phyloP scores from a whole-genome alignment of 2,329 filamentous ascomycete genomes.

The Macrophomina tecta region DNA sequence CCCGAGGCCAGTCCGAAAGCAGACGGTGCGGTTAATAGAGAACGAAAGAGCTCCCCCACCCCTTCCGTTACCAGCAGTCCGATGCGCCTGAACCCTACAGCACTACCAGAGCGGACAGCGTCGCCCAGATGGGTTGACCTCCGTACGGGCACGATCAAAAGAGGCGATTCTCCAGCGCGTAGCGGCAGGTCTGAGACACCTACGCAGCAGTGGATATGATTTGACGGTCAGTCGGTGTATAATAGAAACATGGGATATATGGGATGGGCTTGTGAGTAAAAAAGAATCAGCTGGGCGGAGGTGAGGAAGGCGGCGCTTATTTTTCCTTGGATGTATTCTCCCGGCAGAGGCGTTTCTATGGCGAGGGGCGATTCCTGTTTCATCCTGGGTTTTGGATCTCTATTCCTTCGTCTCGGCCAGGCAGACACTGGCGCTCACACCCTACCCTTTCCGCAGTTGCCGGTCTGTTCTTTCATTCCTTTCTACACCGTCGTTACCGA shows the following conservation, averaged over 20 bases:
- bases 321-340: conserved; percentile 13
- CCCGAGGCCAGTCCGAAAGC: conserved; percentile 14
- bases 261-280: not conserved
- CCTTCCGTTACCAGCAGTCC: not conserved
- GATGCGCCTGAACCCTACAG: not conserved
- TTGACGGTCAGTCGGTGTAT: not conserved
- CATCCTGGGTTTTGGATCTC: conserved; percentile 16
- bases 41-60: not conserved
- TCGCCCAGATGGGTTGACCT: conserved; percentile 21
- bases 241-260: conserved; percentile 17
- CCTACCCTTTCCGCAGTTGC: not conserved
- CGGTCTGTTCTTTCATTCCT: conserved; percentile 5
- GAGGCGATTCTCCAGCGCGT: not conserved
- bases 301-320: conserved; percentile 1
- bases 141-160: conserved; percentile 20
- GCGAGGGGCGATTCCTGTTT: conserved; percentile 15
- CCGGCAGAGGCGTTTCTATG: conserved; percentile 15
- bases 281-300: not conserved
- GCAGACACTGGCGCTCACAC: not conserved
- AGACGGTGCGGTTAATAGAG: not conserved
- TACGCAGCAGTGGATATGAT: conserved; percentile 18
- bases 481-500: conserved; percentile 20
- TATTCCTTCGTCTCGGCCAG: not conserved
- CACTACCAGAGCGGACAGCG: conserved; percentile 11
- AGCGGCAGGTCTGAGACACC: conserved; percentile 2